Evolutionary conservation across 2,329 filamentous ascomycete genomes (phyloP), one percentile per base, ranked within the genome.

Genomic region (Sarocladium strictum): DNA sequence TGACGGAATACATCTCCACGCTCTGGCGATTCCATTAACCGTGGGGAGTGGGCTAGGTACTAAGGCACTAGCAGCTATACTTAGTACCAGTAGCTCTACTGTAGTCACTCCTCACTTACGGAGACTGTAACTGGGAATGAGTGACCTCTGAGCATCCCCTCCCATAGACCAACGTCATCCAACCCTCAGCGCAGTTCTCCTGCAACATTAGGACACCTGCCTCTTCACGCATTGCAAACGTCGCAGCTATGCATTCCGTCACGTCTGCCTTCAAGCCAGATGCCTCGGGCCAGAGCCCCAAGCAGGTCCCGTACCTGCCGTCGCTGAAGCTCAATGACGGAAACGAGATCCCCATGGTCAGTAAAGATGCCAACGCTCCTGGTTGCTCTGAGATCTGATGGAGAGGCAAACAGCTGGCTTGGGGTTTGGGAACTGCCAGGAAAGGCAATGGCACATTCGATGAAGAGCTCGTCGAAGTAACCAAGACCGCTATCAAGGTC

Each of bases 261-360:
- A 65, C 67, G 7, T 63, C 71, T 12, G 60, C 67, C 23, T 74
- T 67, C 63, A 66, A 67, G 53, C 69, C 73, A 21, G 66, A 72
- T 58, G 67, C 71, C 21, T 69, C 69, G 45, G 71, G 69, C n/a
- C 59, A 59, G 5, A 55, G 64, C n/a, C 69, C 73, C 12, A 73
- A 76, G 65, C 73, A 76, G 62, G 56, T 63, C 11, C 62, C 63
- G 1, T 67, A 69, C 53, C 67, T 86, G 37, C 84, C 84, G 1
- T 73, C 69, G 54, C 68, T 90, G 54, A 88, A 86, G 71, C 76
- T 92, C 55, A 89, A 88, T 61, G 86, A 92, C 72, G 87, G 86
- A 58, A 81, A 82, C 57, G 78, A 82, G 56, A 88, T 92, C 53
- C 88, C 88, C 11, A 78, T 87, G 75, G 83, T 86, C 70, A 58